Evolutionary conservation across 2,329 filamentous ascomycete species (phyloP).

Genomic region (Exophiala sideris): DNA sequence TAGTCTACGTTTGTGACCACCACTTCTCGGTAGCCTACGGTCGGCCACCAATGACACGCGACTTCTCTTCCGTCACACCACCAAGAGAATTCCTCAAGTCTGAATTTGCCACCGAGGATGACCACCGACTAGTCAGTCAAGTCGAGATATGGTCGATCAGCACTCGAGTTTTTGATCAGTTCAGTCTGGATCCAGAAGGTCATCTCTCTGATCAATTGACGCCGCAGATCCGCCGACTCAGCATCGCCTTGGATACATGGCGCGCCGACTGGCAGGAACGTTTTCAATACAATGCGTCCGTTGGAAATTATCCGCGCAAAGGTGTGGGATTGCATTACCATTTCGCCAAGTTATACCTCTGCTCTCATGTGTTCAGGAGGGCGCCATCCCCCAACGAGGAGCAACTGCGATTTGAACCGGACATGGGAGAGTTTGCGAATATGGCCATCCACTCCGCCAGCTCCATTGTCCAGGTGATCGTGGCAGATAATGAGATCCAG

Average conservation of each 20-base stretch:
- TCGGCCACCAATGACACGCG: constrained; percentile 55
- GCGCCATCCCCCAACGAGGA: constrained; percentile 27
- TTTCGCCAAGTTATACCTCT: constrained; percentile 52
- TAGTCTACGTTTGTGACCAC: constrained; percentile 63
- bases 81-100: constrained; percentile 54
- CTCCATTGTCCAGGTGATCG: constrained; percentile 44
- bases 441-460: constrained; percentile 47
- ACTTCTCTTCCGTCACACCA: constrained; percentile 55
- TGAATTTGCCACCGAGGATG: constrained; percentile 51
- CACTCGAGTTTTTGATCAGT: constrained; percentile 53
- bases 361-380: constrained; percentile 42
- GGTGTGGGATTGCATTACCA: constrained; percentile 52
- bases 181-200: constrained; percentile 54
- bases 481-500: constrained; percentile 48
- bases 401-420: constrained; percentile 35
- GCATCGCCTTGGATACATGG: constrained; percentile 51
- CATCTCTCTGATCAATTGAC: constrained; percentile 53
- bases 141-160: constrained; percentile 59
- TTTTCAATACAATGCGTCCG: constrained; percentile 45
- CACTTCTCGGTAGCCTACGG: constrained; percentile 62
- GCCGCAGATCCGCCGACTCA: constrained; percentile 36
- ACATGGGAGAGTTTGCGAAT: constrained; percentile 45
- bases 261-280: constrained; percentile 47
- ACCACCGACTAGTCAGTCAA: constrained; percentile 56
- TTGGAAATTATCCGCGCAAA: constrained; percentile 50